Conservation (phyloP, 257 asterid genomes). For the Gardenia jasminoides region DNA sequence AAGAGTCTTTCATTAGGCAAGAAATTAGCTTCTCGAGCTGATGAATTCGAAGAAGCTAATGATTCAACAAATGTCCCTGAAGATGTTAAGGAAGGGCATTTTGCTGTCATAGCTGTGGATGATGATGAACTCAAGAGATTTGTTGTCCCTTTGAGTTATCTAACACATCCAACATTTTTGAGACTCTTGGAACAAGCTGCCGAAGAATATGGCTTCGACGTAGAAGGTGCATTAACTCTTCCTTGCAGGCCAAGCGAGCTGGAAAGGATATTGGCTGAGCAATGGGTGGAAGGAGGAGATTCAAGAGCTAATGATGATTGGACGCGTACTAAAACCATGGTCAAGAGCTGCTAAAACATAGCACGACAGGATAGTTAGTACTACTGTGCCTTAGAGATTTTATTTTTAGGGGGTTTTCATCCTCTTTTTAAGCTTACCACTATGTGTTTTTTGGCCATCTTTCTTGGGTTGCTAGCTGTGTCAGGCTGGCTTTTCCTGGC, state of each 20-base stretch:
- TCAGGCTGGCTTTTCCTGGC: background rate
- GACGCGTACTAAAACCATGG: conserved; percentile 19
- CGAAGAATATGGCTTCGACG: conserved; percentile 47
- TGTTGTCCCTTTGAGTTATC: conserved; percentile 31
- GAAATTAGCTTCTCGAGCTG: conserved; percentile 8
- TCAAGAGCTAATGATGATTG: background rate
- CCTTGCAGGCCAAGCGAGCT: conserved; percentile 42
- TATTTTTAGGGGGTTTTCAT: background rate
- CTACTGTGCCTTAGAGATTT: background rate
- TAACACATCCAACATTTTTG: conserved; percentile 35
- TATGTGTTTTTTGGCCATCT: background rate
- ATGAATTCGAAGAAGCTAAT: conserved; percentile 22
- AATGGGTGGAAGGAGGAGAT: conserved; percentile 10
- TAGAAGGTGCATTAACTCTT: conserved; percentile 37
- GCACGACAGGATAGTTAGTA: no score
- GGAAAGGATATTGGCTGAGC: conserved; percentile 29
- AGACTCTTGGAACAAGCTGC: conserved; percentile 41
- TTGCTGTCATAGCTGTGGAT: conserved; percentile 37
- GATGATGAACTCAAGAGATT: conserved; percentile 32
- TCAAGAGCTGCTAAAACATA: conserved; percentile 3
- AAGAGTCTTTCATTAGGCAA: conserved; percentile 42
- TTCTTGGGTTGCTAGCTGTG: background rate
- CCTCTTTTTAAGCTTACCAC: background rate
- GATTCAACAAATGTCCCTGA: conserved; percentile 38
- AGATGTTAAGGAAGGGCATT: conserved; percentile 54